A percentile compares a stretch with the other conserved stretches of the same genome.
Evolutionary conservation across 305 asterid genomes (phyloP).

Genomic region (Rubia tinctorum): DNA sequence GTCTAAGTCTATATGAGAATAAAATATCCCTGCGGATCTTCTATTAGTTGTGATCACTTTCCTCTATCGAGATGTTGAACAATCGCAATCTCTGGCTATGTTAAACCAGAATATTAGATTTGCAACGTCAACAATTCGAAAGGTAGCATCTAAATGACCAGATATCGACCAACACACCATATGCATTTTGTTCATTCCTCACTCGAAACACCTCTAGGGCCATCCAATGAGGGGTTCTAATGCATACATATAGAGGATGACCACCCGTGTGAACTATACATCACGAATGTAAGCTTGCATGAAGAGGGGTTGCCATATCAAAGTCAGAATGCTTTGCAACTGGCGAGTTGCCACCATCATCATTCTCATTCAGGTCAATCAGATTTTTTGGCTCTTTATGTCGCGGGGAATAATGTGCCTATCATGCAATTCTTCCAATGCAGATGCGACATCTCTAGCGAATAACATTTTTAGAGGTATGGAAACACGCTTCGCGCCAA

Average conservation of each 20-base stretch:
- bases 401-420: conserved; percentile 84
- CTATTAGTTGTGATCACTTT: conserved; percentile 21
- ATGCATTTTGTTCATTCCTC: conserved; percentile 39
- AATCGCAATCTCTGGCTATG: conserved; percentile 55
- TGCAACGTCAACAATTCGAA: conserved; percentile 75
- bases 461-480: conserved; percentile 39
- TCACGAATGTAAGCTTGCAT: conserved; percentile 67
- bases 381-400: conserved; percentile 72
- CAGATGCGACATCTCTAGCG: conserved; percentile 63
- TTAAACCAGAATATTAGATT: conserved; percentile 55
- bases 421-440: conserved; percentile 54
- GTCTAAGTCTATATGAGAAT: conserved; percentile 11
- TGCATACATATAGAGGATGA: conserved; percentile 76
- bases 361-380: conserved; percentile 65
- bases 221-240: conserved; percentile 98
- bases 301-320: conserved; percentile 84
- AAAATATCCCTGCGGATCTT: conserved; percentile 22
- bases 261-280: conserved; percentile 82
- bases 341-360: conserved; percentile 54
- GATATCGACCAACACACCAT: conserved; percentile 93
- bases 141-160: conserved; percentile 97
- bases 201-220: conserved; percentile 89
- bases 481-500: conserved; percentile 58
- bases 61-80: conserved; percentile 43
- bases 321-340: conserved; percentile 82